Percentiles rank a stretch among this genome's conserved stretches.
phyloP scores from a whole-genome alignment of 306 rosid genomes.

The Elaeagnus macrophylla region DNA sequence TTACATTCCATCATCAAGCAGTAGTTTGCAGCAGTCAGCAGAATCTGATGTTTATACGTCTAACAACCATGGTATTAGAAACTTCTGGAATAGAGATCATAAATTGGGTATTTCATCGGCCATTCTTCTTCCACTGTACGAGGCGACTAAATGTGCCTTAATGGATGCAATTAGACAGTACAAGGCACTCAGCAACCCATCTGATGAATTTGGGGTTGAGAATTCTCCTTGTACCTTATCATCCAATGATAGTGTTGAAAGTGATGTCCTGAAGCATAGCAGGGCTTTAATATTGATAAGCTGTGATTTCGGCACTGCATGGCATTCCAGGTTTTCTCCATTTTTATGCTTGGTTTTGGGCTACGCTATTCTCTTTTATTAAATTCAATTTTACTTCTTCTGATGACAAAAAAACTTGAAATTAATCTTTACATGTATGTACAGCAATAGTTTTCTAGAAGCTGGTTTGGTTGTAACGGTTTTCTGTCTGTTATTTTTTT shows the following conservation, averaged over 20 bases:
- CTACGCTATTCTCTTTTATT: background rate
- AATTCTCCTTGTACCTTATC: slow-evolving; percentile 14
- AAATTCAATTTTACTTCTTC: background rate
- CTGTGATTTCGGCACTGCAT: slow-evolving; percentile 75
- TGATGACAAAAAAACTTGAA: background rate
- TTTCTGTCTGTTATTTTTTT: background rate
- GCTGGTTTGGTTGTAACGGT: background rate
- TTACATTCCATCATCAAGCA: slow-evolving; percentile 18
- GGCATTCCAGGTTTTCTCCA: slow-evolving; percentile 69
- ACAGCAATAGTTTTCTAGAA: background rate
- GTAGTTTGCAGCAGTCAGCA: slow-evolving; percentile 16
- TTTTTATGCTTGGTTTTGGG: background rate
- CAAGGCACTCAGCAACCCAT: slow-evolving; percentile 24
- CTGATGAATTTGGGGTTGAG: slow-evolving; percentile 16
- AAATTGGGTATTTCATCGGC: slow-evolving; percentile 74
- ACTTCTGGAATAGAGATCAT: slow-evolving; percentile 65
- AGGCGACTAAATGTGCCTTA: slow-evolving; percentile 44
- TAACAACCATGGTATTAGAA: slow-evolving; percentile 8
- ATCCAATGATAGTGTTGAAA: slow-evolving; percentile 32
- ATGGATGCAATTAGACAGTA: slow-evolving; percentile 41
- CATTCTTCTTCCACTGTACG: slow-evolving; percentile 48
- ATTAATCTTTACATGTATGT: background rate
- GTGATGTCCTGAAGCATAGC: slow-evolving; percentile 58
- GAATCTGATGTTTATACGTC: slow-evolving; percentile 18
- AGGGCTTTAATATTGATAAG: slow-evolving; percentile 62